phyloP scores from a whole-genome alignment of 371 early-diverging fungal species.

The Syncephalastrum sp. region DNA sequence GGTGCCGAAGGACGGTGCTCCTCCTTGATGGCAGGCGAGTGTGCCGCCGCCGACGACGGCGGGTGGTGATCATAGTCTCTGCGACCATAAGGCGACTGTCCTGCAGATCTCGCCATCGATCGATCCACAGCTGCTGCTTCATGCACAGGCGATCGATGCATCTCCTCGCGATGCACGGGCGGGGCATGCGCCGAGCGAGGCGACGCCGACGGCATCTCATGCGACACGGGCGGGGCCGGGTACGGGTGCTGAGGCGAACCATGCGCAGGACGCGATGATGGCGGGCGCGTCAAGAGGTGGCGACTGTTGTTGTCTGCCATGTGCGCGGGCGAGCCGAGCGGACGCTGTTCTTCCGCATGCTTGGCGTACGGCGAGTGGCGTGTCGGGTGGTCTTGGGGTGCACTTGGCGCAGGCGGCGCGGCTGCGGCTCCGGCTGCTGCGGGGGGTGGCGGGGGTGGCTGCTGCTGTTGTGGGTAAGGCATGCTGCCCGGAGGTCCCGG shows the following conservation, averaged over 20 bases:
- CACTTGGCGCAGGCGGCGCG: background rate
- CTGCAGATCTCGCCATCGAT: background rate
- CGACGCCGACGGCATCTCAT: slow-evolving; percentile 14
- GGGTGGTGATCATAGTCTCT: slow-evolving; percentile 6
- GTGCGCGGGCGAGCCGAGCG: background rate
- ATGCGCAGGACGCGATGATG: slow-evolving; percentile 11
- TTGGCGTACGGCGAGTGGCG: too few relatives aligned
- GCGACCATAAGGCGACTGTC: slow-evolving; percentile 11
- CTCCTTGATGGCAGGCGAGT: background rate
- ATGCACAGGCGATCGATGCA: slow-evolving; percentile 3
- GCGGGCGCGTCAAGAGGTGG: too few relatives aligned
- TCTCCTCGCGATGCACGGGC: slow-evolving; percentile 9
- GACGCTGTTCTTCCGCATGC: too few relatives aligned
- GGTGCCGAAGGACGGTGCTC: slow-evolving; percentile 8
- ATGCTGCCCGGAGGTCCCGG: slow-evolving; percentile 19
- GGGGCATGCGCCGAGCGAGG: slow-evolving; percentile 14
- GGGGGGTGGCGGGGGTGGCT: slow-evolving; percentile 16
- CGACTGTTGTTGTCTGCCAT: slow-evolving; percentile 6
- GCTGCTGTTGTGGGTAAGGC: slow-evolving; percentile 9
- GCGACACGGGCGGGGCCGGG: slow-evolving; percentile 13
- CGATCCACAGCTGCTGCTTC: background rate
- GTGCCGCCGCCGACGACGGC: background rate
- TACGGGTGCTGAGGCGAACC: slow-evolving; percentile 22
- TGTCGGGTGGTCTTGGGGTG: background rate
- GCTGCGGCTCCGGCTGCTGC: slow-evolving; percentile 3